A percentile compares a stretch with the other conserved stretches of the same genome.
These are phyloP conservation scores for Pleurotus tuber-regium DNA, from an alignment of 768 basidiomycete species.

Conservation along the genomic window DNA sequence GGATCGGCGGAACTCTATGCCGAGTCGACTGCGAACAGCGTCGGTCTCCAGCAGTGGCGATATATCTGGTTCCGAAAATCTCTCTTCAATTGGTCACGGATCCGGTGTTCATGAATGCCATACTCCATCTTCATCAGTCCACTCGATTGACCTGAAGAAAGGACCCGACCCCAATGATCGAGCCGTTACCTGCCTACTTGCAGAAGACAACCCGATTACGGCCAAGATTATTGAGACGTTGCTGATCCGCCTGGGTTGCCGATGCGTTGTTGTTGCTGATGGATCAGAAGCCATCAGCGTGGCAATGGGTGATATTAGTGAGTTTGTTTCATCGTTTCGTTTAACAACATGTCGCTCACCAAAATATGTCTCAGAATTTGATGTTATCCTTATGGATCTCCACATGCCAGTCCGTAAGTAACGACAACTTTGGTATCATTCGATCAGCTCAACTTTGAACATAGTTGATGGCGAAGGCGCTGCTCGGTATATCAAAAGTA, in stretches of 20 bases:
- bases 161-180: conserved; percentile 79
- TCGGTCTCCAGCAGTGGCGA: conserved; percentile 83
- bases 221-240: conserved; percentile 97
- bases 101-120: conserved; percentile 53
- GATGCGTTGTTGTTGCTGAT: conserved; percentile 93
- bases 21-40: conserved; percentile 82
- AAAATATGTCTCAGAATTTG: conserved; percentile 67
- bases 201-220: conserved; percentile 98
- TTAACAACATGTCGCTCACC: conserved; percentile 2
- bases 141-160: conserved; percentile 76
- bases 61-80: conserved; percentile 73
- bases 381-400: conserved; percentile 93
- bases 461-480: conserved; percentile 94
- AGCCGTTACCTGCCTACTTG: conserved; percentile 90
- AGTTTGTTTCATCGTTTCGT: conserved; percentile 30
- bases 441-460: neutral
- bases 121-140: conserved; percentile 83
- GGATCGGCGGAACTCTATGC: conserved; percentile 79
- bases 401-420: conserved; percentile 90
- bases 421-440: neutral
- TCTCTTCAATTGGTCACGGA: conserved; percentile 57
- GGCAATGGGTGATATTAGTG: conserved; percentile 96
- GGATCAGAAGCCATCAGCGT: conserved; percentile 97
- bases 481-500: conserved; percentile 95
- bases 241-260: conserved; percentile 90